Evolutionary conservation across 495 filamentous ascomycete species (phyloP).

Genomic region (Lasiosphaeris hirsuta): DNA sequence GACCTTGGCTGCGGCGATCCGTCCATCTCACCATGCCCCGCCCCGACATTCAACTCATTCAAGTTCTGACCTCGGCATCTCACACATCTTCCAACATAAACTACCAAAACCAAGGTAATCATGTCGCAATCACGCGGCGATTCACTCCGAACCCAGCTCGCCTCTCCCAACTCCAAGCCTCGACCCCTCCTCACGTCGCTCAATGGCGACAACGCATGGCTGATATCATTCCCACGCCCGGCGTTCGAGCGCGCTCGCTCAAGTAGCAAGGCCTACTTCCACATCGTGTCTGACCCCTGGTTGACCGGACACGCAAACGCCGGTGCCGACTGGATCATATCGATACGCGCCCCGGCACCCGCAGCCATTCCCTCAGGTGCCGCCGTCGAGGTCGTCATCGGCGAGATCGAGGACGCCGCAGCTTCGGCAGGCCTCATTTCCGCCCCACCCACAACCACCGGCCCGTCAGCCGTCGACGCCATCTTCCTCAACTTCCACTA

Average conservation of each 20-base stretch:
- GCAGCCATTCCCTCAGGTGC: neutral
- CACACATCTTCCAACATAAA: too few species aligned
- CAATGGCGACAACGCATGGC: slow-evolving; percentile 12
- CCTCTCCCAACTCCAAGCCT: too few species aligned
- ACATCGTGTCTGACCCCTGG: neutral
- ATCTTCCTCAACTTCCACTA: slow-evolving; percentile 9
- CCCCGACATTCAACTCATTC: too few species aligned
- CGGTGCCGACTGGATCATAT: neutral
- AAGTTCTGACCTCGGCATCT: too few species aligned
- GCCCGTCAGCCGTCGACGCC: neutral
- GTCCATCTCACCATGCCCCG: too few species aligned
- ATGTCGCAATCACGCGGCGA: too few species aligned
- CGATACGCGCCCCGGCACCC: neutral
- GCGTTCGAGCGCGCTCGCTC: neutral
- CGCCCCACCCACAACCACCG: neutral
- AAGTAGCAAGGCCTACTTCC: neutral
- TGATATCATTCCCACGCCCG: slow-evolving; percentile 3
- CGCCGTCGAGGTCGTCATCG: neutral
- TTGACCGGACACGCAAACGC: neutral
- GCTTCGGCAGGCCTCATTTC: neutral
- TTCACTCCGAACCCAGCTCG: too few species aligned
- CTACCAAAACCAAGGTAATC: too few species aligned
- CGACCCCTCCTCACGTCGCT: slow-evolving; percentile 4
- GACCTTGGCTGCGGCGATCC: too few species aligned
- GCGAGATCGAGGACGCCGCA: slow-evolving; percentile 3